Evolutionary conservation across 768 basidiomycete genomes (phyloP).

Genomic region (Auriscalpium orientale): DNA sequence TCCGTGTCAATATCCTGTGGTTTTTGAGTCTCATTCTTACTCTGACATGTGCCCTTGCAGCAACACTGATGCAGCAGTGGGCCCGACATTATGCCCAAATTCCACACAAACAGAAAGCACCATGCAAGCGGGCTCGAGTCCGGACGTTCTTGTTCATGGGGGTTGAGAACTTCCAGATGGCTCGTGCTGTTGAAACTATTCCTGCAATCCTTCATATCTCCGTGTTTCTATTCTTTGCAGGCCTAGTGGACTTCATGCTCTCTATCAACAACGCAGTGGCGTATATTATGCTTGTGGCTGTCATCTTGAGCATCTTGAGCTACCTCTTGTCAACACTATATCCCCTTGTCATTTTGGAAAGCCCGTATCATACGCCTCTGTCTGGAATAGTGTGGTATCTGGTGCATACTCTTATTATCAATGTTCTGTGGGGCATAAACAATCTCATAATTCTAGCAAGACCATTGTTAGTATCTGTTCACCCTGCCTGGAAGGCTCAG

Average conservation of each 20-base stretch:
- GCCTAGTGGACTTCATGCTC: conserved; percentile 11
- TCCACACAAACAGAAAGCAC: background rate
- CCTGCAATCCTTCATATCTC: conserved; percentile 9
- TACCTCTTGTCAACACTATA: conserved; percentile 6
- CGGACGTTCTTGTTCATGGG: conserved; percentile 5
- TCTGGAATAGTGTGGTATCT: background rate
- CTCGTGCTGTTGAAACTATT: background rate
- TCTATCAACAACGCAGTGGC: conserved; percentile 6
- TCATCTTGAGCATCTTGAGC: background rate
- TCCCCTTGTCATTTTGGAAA: background rate
- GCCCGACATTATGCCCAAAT: background rate
- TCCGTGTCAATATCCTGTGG: conserved; percentile 4
- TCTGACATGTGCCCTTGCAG: conserved; percentile 5
- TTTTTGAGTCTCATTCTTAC: conserved; percentile 8
- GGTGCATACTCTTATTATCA: background rate
- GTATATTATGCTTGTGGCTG: conserved; percentile 1
- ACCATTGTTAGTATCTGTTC: too few species aligned
- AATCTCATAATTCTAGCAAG: background rate
- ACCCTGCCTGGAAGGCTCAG: too few species aligned
- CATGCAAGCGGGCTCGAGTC: background rate
- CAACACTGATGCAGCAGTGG: conserved; percentile 12
- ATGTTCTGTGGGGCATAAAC: background rate
- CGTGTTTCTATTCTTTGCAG: conserved; percentile 12
- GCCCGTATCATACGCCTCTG: background rate
- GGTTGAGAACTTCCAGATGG: conserved; percentile 5